Base-by-base conservation (phyloP, 1,139 yeast species). In the Eremothecium gossypii region DNA sequence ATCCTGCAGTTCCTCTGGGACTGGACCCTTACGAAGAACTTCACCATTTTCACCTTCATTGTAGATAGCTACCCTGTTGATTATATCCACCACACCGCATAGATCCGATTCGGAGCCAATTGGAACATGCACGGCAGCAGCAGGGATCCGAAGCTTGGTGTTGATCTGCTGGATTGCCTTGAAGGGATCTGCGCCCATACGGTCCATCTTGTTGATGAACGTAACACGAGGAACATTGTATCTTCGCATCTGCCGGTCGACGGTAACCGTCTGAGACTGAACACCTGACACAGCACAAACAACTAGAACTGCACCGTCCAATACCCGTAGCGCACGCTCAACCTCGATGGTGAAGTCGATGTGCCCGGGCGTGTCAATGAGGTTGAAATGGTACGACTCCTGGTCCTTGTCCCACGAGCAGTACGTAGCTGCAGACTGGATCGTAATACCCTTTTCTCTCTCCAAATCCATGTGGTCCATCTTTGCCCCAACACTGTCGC, bases 221-320 rank as follows among this genome's bases (percentile, higher is more conserved):
- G 98, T 91, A 45, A 93, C 74, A 63, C 98, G 78, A 44, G 98
- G 98, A 58, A 91, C 95, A 62, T 91, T 87, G 67, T 91, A 93
- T 63, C 98, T 81, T 58, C 96, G 80, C 98, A 93, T 93, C 70
- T 91, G 98, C 64, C 98, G 81, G 65, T 91, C 98, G 41, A 91
- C 98, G 39, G 98, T 91, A 47, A 91, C 96, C 12, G 98, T 91
- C 68, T 91, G 98, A 7, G 96, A 86, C 68, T 91, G 98, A 40
- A 91, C 98, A 60, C 98, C 98, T 28, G 94, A 78, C 43, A 91
- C 98, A 11, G 98, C 97, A 74, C 98, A 91, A 17, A 91, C 96
- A 43, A 91, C 97, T 50, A 91, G 73, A 40, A 91, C 97, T 32
- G 98, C 98, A 66, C 98, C 98, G 65, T 91, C 98, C 50, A 91